phyloP scores from a whole-genome alignment of 176 grass and related monocot species.

The Phoenix dactylifera region DNA sequence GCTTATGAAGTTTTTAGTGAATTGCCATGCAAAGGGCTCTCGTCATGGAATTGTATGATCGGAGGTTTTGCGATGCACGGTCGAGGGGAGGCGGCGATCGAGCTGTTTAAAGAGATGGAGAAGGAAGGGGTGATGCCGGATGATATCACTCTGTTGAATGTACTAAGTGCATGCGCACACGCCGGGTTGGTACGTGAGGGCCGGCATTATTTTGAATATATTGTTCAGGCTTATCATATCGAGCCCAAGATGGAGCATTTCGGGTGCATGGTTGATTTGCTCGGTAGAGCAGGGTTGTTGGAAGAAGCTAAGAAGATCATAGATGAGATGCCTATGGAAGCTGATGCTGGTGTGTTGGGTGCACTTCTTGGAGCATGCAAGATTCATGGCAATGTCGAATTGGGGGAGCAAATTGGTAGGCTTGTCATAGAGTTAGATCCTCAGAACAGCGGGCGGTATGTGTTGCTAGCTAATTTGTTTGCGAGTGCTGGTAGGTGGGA shows the following conservation, averaged over 20 bases:
- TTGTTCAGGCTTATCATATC: constrained; percentile 30
- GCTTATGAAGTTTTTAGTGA: constrained; percentile 35
- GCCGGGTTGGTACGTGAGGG: constrained; percentile 43
- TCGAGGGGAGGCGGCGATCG: constrained; percentile 31
- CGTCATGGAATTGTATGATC: constrained; percentile 85
- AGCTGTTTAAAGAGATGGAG: constrained; percentile 58
- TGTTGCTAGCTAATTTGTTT: constrained; percentile 67
- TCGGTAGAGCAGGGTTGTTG: constrained; percentile 59
- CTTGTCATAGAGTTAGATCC: constrained; percentile 61
- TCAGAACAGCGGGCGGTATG: constrained; percentile 58
- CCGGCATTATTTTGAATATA: constrained; percentile 35
- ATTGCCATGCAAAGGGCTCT: constrained; percentile 31
- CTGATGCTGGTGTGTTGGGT: constrained; percentile 50
- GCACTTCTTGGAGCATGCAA: constrained; percentile 75
- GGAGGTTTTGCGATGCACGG: constrained; percentile 68
- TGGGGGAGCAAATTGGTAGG: constrained; percentile 50
- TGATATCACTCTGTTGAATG: constrained; percentile 61
- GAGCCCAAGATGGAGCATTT: constrained; percentile 73
- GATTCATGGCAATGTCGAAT: constrained; percentile 42
- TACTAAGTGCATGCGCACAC: constrained; percentile 76
- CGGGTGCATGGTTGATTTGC: constrained; percentile 74
- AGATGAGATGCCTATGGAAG: constrained; percentile 63
- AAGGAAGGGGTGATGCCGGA: constrained; percentile 30
- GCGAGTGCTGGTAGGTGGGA: constrained; percentile 52
- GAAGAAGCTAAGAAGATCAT: constrained; percentile 75